Evolutionary conservation across 345 rosid genomes (phyloP).

Genomic region (Nephelium lappaceum): DNA sequence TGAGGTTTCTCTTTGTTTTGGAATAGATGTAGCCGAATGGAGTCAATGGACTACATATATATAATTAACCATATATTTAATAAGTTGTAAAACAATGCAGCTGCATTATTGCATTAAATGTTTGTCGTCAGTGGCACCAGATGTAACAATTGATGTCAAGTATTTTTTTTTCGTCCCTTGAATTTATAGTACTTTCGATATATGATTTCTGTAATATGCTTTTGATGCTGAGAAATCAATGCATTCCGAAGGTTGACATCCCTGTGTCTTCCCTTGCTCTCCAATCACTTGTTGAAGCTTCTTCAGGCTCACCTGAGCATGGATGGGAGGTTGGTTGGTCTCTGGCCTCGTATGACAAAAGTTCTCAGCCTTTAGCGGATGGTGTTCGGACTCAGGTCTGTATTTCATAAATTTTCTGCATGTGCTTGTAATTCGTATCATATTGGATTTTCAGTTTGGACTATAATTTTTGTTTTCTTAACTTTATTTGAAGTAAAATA

Average conservation of each 20-base stretch:
- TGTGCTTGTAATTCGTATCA: background rate
- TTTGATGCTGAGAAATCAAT: constrained; percentile 25
- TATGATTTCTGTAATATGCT: constrained; percentile 15
- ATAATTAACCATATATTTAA: background rate
- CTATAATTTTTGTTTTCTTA: background rate
- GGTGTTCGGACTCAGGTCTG: constrained; percentile 41
- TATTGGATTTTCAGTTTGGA: background rate
- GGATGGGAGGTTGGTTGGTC: constrained; percentile 99
- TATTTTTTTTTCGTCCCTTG: background rate
- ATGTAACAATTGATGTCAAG: background rate
- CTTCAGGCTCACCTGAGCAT: constrained; percentile 62
- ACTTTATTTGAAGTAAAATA: background rate
- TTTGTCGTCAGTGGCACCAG: background rate
- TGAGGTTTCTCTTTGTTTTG: constrained; percentile 2
- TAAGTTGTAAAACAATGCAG: background rate
- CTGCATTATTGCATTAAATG: background rate
- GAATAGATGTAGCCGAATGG: background rate
- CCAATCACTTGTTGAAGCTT: constrained; percentile 73
- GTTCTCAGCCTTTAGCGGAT: constrained; percentile 39
- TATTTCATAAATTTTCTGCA: background rate
- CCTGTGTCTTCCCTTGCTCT: constrained; percentile 71
- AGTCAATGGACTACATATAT: background rate
- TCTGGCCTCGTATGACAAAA: constrained; percentile 52
- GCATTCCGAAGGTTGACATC: constrained; percentile 74
- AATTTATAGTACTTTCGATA: constrained; percentile 1